A percentile compares a stretch with the other conserved stretches of the same genome.
phyloP scores from a whole-genome alignment of 2,329 filamentous ascomycete genomes.

The Pestalotiopsis sp. region DNA sequence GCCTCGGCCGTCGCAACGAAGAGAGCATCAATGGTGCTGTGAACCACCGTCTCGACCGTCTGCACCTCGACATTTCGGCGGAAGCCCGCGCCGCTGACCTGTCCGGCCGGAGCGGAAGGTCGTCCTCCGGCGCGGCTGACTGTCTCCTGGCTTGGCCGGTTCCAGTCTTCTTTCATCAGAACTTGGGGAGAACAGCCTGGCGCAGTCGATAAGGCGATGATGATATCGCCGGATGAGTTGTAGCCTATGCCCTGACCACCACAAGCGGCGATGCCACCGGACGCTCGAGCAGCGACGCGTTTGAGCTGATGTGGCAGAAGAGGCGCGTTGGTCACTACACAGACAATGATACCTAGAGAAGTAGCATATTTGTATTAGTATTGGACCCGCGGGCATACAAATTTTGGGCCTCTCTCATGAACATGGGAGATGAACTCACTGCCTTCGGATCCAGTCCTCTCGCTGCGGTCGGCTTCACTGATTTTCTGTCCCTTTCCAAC shows the following conservation, averaged over 20 bases:
- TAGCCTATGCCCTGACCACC: not conserved
- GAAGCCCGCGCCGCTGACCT: constrained; percentile 1
- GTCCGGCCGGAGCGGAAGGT: not conserved
- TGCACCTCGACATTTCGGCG: constrained; percentile 2
- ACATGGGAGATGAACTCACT: not conserved
- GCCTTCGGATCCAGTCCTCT: constrained; percentile 5
- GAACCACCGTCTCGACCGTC: constrained; percentile 4
- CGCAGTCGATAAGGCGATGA: constrained; percentile 6
- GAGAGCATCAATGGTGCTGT: not conserved
- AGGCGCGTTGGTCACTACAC: constrained; percentile 8
- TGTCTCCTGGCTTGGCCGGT: not conserved
- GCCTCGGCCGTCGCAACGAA: constrained; percentile 8
- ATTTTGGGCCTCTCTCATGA: not conserved
- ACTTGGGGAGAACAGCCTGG: constrained; percentile 1
- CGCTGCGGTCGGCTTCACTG: not conserved
- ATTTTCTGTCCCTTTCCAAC: not conserved
- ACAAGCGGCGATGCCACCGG: not conserved
- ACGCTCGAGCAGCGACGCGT: constrained; percentile 4
- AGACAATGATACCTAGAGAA: constrained; percentile 1
- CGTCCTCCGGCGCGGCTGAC: not conserved
- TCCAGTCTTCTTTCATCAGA: constrained; percentile 1
- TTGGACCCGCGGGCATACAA: too few relatives aligned
- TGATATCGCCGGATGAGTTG: constrained; percentile 8
- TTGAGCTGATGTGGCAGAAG: constrained; percentile 9
- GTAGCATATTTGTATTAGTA: not conserved